Percentiles rank a stretch among this genome's conserved stretches.
Evolutionary conservation across 768 basidiomycete genomes (phyloP).

Genomic region (Boletus pseudo-olivaceus): DNA sequence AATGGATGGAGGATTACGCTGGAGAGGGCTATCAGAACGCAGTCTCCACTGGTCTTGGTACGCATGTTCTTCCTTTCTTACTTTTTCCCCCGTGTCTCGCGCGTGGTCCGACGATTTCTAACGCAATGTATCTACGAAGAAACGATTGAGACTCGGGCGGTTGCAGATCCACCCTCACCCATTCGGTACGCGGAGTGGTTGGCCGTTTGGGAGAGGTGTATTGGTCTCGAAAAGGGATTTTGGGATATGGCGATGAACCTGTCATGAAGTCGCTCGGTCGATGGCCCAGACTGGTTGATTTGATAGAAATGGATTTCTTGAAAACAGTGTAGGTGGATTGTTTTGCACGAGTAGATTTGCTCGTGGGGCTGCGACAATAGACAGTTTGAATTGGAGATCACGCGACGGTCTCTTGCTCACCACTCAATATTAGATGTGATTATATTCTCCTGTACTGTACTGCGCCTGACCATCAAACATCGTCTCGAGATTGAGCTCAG

Average conservation of each 20-base stretch:
- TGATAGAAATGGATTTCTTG: background rate
- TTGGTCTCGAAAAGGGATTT: conserved; percentile 75
- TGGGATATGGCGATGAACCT: conserved; percentile 70
- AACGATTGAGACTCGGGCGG: conserved; percentile 66
- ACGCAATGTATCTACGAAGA: conserved; percentile 39
- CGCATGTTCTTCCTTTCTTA: conserved; percentile 20
- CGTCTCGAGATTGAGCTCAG: background rate
- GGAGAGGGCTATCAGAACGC: conserved; percentile 69
- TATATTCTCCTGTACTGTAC: background rate
- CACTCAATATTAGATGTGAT: background rate
- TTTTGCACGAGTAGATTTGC: background rate
- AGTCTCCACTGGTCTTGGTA: conserved; percentile 72
- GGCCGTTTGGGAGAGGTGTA: conserved; percentile 71
- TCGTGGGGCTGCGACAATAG: background rate
- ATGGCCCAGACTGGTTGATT: too few species aligned
- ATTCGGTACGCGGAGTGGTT: conserved; percentile 61
- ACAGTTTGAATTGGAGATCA: background rate
- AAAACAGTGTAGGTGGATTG: background rate
- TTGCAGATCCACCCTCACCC: conserved; percentile 59
- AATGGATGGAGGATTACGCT: conserved; percentile 79
- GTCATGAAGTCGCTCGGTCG: background rate
- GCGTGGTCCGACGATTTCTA: background rate
- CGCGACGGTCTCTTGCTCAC: background rate
- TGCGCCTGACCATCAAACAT: background rate
- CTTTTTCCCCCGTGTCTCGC: background rate